Evolutionary conservation across 2,329 filamentous ascomycete species (phyloP).

Genomic region (Colletotrichum tanaceti): DNA sequence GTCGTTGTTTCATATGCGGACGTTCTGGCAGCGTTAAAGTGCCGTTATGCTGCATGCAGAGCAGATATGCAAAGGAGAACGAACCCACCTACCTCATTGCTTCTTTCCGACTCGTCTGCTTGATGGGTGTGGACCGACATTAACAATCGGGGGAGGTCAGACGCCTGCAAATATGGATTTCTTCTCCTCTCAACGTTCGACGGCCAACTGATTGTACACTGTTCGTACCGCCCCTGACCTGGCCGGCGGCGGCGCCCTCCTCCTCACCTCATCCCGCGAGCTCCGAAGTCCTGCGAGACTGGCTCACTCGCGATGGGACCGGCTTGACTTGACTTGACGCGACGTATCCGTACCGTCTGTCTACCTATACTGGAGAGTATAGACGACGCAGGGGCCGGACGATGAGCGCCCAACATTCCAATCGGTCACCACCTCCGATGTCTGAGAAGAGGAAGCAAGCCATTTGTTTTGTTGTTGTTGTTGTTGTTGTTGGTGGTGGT

Average conservation of each 20-base stretch:
- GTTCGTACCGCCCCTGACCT: conserved; percentile 31
- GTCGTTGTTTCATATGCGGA: conserved; percentile 14
- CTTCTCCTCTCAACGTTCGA: not conserved
- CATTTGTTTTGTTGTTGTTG: no score
- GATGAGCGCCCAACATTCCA: conserved; percentile 1
- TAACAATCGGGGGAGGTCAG: conserved; percentile 19
- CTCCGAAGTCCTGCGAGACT: conserved; percentile 19
- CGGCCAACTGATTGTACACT: conserved; percentile 15
- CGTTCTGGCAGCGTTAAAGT: conserved; percentile 16
- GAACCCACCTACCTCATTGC: conserved; percentile 21
- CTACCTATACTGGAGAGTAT: conserved; percentile 25
- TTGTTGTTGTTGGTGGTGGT: conserved; percentile 9
- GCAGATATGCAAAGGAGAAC: conserved; percentile 25
- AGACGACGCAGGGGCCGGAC: conserved; percentile 32
- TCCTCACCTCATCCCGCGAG: conserved; percentile 27
- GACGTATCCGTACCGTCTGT: not conserved
- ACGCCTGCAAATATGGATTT: conserved; percentile 8
- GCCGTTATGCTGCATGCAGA: conserved; percentile 21
- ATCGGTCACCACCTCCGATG: not conserved
- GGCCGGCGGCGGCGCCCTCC: conserved; percentile 6
- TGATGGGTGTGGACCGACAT: conserved; percentile 26
- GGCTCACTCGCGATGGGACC: not conserved
- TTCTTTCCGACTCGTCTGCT: conserved; percentile 13
- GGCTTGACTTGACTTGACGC: not conserved
- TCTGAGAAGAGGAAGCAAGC: conserved; percentile 21